A percentile compares a stretch with the other conserved stretches of the same genome.
Evolutionary conservation across 371 early-diverging fungal genomes (phyloP).

Genomic region (Lichtheimia ornata): DNA sequence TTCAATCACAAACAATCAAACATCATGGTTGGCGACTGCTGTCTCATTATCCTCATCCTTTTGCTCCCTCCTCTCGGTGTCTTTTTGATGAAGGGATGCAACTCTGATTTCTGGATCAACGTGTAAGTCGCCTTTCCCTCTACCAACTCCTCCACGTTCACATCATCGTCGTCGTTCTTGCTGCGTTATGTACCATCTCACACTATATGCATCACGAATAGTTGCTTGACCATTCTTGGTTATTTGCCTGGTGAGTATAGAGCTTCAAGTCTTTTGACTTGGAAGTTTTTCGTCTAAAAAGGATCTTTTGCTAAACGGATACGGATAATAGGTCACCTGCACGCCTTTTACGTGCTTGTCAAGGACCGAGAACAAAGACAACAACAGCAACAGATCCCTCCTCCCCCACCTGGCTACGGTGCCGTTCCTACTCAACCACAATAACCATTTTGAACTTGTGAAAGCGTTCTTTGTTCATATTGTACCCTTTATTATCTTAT

Average conservation of each 20-base stretch:
- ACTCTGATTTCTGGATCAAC: conserved; percentile 51
- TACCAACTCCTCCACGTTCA: too few species aligned
- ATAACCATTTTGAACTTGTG: too few species aligned
- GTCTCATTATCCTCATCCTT: conserved; percentile 46
- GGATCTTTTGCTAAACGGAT: neutral
- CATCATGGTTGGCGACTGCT: conserved; percentile 41
- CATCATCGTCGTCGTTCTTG: neutral
- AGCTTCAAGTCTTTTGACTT: neutral
- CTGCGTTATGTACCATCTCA: neutral
- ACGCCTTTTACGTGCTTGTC: conserved; percentile 46
- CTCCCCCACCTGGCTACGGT: neutral
- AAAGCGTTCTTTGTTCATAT: too few species aligned
- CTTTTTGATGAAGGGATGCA: conserved; percentile 47
- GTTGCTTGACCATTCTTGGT: conserved; percentile 38
- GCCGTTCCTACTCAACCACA: neutral
- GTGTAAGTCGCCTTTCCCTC: conserved; percentile 27
- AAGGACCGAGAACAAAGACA: conserved; percentile 31
- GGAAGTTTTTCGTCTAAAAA: neutral
- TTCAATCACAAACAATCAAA: neutral
- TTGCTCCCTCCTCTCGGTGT: conserved; percentile 50
- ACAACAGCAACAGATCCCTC: neutral
- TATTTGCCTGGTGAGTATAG: conserved; percentile 31
- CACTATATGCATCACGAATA: conserved; percentile 3
- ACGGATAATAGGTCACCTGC: conserved; percentile 31
- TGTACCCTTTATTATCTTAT: too few species aligned